Percentiles rank a stretch among this genome's conserved stretches.
These are phyloP conservation scores for Amauroascus verrucosus DNA, from an alignment of 2,329 filamentous ascomycete species.

Conservation along the genomic window DNA sequence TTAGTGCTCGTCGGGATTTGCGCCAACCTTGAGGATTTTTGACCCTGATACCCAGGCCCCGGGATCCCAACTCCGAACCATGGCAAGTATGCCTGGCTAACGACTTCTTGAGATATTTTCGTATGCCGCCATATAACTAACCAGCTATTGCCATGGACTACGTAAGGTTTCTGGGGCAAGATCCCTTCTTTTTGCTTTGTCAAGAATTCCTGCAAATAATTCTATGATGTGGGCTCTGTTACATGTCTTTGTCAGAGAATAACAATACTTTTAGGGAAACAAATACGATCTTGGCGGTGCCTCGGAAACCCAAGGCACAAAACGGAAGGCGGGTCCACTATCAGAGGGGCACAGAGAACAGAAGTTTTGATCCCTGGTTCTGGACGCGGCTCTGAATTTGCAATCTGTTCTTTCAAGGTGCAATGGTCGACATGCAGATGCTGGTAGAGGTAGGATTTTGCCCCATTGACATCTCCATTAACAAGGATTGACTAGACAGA, in stretches of 20 bases:
- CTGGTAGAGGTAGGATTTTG: not conserved
- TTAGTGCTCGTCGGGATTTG: not conserved
- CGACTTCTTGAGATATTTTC: not conserved
- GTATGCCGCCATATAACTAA: not conserved
- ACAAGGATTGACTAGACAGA: not conserved
- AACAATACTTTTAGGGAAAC: not conserved
- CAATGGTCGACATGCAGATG: not conserved
- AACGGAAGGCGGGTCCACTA: not conserved
- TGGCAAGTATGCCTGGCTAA: not conserved
- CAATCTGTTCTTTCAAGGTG: not conserved
- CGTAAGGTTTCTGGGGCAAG: not conserved
- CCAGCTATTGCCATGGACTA: not conserved
- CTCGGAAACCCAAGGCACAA: slow-evolving; percentile 5
- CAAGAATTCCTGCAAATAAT: not conserved
- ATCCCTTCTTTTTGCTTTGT: not conserved
- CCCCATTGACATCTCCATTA: not conserved
- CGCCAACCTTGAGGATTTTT: not conserved
- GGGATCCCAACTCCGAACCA: not conserved
- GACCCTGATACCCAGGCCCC: not conserved
- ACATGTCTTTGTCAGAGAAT: not conserved
- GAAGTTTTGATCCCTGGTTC: not conserved
- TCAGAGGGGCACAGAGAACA: not conserved
- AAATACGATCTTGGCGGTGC: not conserved
- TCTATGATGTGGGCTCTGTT: not conserved
- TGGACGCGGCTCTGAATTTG: not conserved